A percentile compares a stretch with the other conserved stretches of the same genome.
phyloP scores from a whole-genome alignment of 2,329 filamentous ascomycete species.

The Paecilomyces formosus region DNA sequence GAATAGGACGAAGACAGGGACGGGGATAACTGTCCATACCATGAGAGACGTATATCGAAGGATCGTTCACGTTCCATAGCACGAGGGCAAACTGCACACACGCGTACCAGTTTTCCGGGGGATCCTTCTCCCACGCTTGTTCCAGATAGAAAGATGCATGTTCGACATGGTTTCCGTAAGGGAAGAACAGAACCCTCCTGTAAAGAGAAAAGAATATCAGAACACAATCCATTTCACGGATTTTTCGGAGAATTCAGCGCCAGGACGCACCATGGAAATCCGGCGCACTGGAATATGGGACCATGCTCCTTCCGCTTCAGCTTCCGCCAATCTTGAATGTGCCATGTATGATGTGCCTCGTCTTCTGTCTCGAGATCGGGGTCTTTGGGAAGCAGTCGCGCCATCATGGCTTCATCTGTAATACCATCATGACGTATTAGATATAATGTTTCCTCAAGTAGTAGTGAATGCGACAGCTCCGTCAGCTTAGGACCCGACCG shows the following conservation, averaged over 20 bases:
- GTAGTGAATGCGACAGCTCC: neutral
- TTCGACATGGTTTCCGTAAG: slow-evolving; percentile 89
- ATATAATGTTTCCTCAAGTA: neutral
- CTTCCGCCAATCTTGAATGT: slow-evolving; percentile 73
- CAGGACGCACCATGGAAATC: slow-evolving; percentile 68
- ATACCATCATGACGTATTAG: slow-evolving; percentile 11
- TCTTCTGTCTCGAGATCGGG: slow-evolving; percentile 74
- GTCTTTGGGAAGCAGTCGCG: slow-evolving; percentile 65
- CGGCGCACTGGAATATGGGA: slow-evolving; percentile 77
- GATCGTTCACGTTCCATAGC: slow-evolving; percentile 88
- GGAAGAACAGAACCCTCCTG: slow-evolving; percentile 92
- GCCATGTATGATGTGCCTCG: slow-evolving; percentile 75
- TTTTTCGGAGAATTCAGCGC: neutral
- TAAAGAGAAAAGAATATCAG: neutral
- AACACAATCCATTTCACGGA: neutral
- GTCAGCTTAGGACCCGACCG: neutral
- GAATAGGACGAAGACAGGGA: neutral
- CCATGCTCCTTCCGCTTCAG: slow-evolving; percentile 77
- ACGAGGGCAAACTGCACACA: slow-evolving; percentile 95
- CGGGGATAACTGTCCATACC: slow-evolving; percentile 41
- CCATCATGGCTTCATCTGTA: slow-evolving; percentile 76
- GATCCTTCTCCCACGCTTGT: slow-evolving; percentile 71
- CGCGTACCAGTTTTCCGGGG: slow-evolving; percentile 90
- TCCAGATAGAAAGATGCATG: slow-evolving; percentile 93
- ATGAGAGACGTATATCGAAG: slow-evolving; percentile 68